Evolutionary conservation across 805 yeast genomes (phyloP), one percentile per base, ranked within the genome.

Genomic region (Starmera amethionina): DNA sequence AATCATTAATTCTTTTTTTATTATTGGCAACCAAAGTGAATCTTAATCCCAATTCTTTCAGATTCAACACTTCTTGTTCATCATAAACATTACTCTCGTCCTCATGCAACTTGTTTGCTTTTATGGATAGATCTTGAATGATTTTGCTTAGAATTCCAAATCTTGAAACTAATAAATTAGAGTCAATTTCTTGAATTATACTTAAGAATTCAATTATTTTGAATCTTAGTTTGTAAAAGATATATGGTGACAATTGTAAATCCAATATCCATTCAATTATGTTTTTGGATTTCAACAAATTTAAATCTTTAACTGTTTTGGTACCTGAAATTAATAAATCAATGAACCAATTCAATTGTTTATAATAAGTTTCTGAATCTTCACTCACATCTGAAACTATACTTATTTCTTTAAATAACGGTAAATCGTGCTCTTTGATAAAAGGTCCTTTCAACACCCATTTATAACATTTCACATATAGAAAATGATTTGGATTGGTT

Each of bases 401-500:
- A 8, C 54, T 48, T 29, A 60, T 57, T 16, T 52, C 60, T 30
- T 51, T 55, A 40, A 55, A 61, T 25, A 75, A 48, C 4, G 80
- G 79, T 6, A 75, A 49, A 13, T 72, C 77, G 40, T 58, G 56
- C 0, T 53, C 39, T 32, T 59, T 59, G 14, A 75, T 47, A 15
- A 54, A 47, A 28, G 72, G 68, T n/a, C 58, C 54, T 39, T 61
- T 63, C 30, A 86, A 62, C 10, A 88, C 67, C 70, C 78, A 86
- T 43, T 80, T 72, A 49, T 69, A 75, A 0, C 77, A 75, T 47
- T 76, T 75, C 46, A 88, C 96, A 57, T 81, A 84, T 16, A 90
- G 56, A 49, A 69, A 71, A 46, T 85, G 90, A 0, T 79, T 75
- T 0, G 97, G 96, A 45, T 79, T 76, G 6, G 68, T 56, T 42